phyloP scores from a whole-genome alignment of 75 land plant genomes.

The Ceratopteris richardii region DNA sequence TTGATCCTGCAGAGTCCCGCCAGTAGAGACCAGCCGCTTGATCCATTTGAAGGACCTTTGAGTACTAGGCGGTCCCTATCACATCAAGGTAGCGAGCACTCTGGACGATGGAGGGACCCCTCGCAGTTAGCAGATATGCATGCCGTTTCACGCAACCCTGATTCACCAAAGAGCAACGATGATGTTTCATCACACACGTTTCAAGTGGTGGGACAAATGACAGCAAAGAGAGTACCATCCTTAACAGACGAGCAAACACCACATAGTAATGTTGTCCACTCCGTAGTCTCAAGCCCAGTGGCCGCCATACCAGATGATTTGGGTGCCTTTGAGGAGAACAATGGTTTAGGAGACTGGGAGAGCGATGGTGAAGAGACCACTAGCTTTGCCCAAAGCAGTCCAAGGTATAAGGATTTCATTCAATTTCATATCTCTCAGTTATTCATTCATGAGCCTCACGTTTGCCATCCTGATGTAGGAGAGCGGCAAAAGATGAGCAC shows the following conservation, averaged over 20 bases:
- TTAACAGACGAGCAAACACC: neutral
- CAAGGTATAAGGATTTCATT: neutral
- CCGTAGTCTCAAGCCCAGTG: slow-evolving; percentile 5
- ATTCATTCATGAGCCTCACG: neutral
- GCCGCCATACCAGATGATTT: slow-evolving; percentile 3
- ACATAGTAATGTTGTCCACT: neutral
- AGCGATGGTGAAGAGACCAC: slow-evolving; percentile 16
- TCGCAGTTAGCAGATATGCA: slow-evolving; percentile 6
- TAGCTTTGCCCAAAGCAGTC: slow-evolving; percentile 7
- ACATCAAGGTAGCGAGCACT: neutral
- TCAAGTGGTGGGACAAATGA: slow-evolving; percentile 7
- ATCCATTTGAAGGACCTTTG: neutral
- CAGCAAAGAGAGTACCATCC: slow-evolving; percentile 9
- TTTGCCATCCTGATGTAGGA: neutral
- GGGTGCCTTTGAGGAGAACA: slow-evolving; percentile 16
- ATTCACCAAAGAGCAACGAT: slow-evolving; percentile 1
- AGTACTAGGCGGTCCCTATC: neutral
- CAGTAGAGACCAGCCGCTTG: neutral
- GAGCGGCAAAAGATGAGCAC: neutral
- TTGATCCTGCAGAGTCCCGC: slow-evolving; percentile 7
- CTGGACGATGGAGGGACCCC: neutral
- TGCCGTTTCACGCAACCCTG: slow-evolving; percentile 8
- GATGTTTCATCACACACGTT: slow-evolving; percentile 4
- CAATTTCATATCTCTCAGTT: neutral
- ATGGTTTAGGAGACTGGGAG: slow-evolving; percentile 33